phyloP scores from a whole-genome alignment of 2,329 filamentous ascomycete species.

The Claviceps sp. region DNA sequence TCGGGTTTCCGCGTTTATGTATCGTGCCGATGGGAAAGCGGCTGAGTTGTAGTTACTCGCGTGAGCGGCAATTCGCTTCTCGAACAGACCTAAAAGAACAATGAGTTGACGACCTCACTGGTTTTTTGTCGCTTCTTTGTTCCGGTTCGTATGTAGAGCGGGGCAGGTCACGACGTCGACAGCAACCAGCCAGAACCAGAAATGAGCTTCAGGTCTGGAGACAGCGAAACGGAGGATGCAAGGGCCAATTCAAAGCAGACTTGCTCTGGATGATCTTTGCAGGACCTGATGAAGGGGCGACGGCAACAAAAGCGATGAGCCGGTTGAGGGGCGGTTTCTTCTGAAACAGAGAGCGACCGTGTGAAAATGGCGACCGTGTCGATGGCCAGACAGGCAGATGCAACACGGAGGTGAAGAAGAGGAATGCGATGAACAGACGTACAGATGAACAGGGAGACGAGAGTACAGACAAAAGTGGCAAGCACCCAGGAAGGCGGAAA shows the following conservation, averaged over 20 bases:
- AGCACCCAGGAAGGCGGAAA: conserved; percentile 11
- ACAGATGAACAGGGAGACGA: conserved; percentile 6
- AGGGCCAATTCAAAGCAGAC: neutral
- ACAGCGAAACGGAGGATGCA: neutral
- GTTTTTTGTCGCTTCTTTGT: conserved; percentile 2
- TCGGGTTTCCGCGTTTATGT: neutral
- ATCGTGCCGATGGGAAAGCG: neutral
- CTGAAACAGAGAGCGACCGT: conserved; percentile 1
- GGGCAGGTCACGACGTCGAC: neutral
- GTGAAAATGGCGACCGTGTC: neutral
- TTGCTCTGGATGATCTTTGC: conserved; percentile 1
- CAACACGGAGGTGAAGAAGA: conserved; percentile 1
- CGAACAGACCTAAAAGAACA: neutral
- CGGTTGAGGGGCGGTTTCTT: neutral
- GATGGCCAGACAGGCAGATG: neutral
- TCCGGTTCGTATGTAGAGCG: neutral
- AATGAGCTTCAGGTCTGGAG: neutral
- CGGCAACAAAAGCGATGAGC: neutral
- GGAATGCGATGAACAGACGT: conserved; percentile 1
- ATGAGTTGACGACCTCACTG: neutral
- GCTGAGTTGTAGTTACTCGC: neutral
- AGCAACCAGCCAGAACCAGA: conserved; percentile 1
- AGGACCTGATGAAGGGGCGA: neutral
- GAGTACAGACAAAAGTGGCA: conserved; percentile 5
- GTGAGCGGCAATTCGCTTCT: neutral